These are phyloP conservation scores for Candida hispaniensis DNA, from an alignment of 805 yeast species.

Conservation along the genomic window DNA sequence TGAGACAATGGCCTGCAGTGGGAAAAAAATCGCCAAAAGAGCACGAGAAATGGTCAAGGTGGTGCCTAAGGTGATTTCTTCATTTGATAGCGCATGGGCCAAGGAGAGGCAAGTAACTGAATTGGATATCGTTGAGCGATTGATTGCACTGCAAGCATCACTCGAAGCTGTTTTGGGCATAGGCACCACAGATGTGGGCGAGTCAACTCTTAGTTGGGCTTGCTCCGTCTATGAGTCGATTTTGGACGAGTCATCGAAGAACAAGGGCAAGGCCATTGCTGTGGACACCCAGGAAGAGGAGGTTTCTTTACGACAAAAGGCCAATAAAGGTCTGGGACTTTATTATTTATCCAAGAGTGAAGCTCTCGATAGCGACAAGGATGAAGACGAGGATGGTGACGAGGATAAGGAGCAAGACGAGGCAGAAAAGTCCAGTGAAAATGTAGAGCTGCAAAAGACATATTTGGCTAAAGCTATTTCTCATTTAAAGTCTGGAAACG, in stretches of 20 bases:
- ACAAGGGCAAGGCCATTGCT: too few species aligned
- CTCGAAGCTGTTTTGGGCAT: constrained; percentile 40
- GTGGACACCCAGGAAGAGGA: too few species aligned
- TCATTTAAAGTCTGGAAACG: constrained; percentile 48
- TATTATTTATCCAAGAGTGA: constrained; percentile 26
- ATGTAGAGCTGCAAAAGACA: constrained; percentile 32
- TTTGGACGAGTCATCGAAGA: constrained; percentile 21
- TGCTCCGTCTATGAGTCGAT: too few species aligned
- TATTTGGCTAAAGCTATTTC: constrained; percentile 44
- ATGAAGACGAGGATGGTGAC: constrained; percentile 21
- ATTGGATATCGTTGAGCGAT: constrained; percentile 45
- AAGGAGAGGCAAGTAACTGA: constrained; percentile 1
- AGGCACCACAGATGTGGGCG: constrained; percentile 17
- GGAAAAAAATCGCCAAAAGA: constrained; percentile 3
- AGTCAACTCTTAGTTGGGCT: constrained; percentile 1
- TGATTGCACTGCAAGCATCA: constrained; percentile 43
- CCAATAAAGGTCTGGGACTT: constrained; percentile 28
- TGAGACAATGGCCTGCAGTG: constrained; percentile 20
- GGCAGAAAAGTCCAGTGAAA: constrained; percentile 20
- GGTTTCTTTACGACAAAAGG: too few species aligned
- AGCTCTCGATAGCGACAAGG: constrained; percentile 26
- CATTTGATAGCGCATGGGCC: neutral
- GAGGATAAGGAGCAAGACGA: constrained; percentile 23
- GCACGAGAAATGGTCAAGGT: constrained; percentile 2
- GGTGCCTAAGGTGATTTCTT: neutral